These are phyloP conservation scores for Ceratobasidium sp. DNA, from an alignment of 1,284 basidiomycete genomes.

Conservation along the genomic window DNA sequence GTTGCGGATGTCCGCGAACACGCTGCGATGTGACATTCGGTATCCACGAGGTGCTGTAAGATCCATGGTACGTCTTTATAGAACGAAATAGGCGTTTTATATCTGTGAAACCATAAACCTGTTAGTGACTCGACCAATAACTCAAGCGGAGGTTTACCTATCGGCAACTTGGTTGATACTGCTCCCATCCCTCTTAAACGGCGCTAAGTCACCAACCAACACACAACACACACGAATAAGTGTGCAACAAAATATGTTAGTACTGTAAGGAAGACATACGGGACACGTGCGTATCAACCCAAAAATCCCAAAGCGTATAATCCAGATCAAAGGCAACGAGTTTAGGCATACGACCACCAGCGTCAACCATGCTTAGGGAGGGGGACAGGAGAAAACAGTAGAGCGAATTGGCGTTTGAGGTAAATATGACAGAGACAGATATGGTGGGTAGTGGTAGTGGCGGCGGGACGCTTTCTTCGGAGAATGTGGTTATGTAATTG, in stretches of 20 bases:
- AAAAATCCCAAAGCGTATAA: constrained; percentile 86
- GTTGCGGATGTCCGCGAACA: constrained; percentile 80
- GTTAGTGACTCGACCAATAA: constrained; percentile 37
- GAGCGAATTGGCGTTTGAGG: no score
- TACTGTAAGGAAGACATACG: constrained; percentile 53
- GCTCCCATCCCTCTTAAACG: constrained; percentile 67
- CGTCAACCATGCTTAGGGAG: not conserved
- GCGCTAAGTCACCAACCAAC: constrained; percentile 58
- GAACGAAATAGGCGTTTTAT: constrained; percentile 69
- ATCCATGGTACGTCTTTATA: constrained; percentile 83
- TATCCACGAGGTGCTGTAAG: constrained; percentile 66
- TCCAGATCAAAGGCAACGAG: constrained; percentile 87
- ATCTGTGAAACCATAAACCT: constrained; percentile 55
- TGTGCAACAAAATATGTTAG: constrained; percentile 15
- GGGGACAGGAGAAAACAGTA: no score
- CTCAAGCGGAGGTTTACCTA: constrained; percentile 55
- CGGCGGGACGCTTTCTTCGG: no score
- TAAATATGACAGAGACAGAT: no score
- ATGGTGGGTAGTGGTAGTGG: no score
- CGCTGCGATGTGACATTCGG: constrained; percentile 72
- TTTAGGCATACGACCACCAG: constrained; percentile 62
- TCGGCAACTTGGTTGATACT: constrained; percentile 71
- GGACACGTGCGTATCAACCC: constrained; percentile 79
- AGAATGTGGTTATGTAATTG: no score
- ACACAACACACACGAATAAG: constrained; percentile 44